phyloP scores from a whole-genome alignment of 129 eudicot genomes.

The Flaveria brownii region DNA sequence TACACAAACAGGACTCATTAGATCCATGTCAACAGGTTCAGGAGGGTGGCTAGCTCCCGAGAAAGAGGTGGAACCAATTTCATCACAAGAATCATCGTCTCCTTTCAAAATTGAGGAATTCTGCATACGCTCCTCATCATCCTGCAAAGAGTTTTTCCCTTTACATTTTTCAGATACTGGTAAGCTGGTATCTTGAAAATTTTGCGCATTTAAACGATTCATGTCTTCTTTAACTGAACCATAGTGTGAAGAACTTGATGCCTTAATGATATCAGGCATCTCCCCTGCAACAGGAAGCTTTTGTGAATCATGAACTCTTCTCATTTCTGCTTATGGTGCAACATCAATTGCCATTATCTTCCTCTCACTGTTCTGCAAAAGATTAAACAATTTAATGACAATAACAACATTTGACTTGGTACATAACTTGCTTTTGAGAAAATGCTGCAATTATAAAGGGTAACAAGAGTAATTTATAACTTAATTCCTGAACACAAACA shows the following conservation, averaged over 20 bases:
- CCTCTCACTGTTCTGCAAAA: constrained; percentile 41
- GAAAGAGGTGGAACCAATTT: constrained; percentile 65
- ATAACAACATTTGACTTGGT: not conserved
- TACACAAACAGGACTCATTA: constrained; percentile 74
- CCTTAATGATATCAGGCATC: constrained; percentile 36
- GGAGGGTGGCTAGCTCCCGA: constrained; percentile 92
- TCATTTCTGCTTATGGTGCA: constrained; percentile 46
- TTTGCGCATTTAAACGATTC: constrained; percentile 24
- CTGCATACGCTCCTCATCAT: constrained; percentile 60
- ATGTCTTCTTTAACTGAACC: constrained; percentile 46
- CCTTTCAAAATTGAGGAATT: constrained; percentile 50
- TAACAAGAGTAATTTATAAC: not conserved
- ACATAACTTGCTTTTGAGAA: not conserved
- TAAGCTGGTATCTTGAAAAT: constrained; percentile 33
- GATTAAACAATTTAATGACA: constrained; percentile 16
- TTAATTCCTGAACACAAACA: not conserved
- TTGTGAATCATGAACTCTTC: constrained; percentile 54
- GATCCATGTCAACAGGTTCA: constrained; percentile 74
- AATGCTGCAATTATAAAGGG: not conserved
- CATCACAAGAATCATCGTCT: constrained; percentile 61
- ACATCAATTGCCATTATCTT: constrained; percentile 38
- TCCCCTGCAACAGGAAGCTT: constrained; percentile 54
- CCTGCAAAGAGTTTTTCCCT: constrained; percentile 50
- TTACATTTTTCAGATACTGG: constrained; percentile 42
- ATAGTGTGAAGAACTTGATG: constrained; percentile 40